Evolutionary conservation across 2,329 filamentous ascomycete species (phyloP), one percentile per base, ranked within the genome.

Genomic region (Cladosporium oxysporum): DNA sequence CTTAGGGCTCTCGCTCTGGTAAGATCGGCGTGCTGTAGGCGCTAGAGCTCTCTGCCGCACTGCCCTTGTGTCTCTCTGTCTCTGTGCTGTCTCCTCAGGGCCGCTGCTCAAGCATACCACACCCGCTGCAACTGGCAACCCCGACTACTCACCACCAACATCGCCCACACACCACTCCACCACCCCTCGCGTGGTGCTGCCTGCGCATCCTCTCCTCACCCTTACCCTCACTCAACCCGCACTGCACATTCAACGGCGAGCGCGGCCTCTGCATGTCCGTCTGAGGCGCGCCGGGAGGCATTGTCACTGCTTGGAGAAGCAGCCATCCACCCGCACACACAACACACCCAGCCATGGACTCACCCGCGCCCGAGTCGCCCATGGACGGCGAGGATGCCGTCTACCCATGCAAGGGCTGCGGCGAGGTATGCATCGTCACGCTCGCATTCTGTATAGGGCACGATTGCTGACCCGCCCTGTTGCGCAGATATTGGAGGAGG

Each of bases 391-490:
- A 96, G 73, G 93, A 96, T 77, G 84, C 90, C 67, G 82, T 85
- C 70, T 96, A 91, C 76, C 91, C 91, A 68, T 97, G 93, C 83
- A 96, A 96, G 83, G 92, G 92, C 67, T 97, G 93, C 80, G 92
- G 92, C 82, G 91, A 96, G 85, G 92, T 96, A 84, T 60, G 67
- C 58, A 26, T 50, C 29, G 58, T 49, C 23, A 62, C 28, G 62
- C 31, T 61, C n/a, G 47, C n/a, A 33, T 23, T 28, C 16, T 18
- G n/a, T 67, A 65, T 14, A 28, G 57, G 57, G 21, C 66, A 57
- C 66, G 28, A 29, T 64, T 35, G 52, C 62, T 66, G 58, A 66
- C 58, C 11, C 29, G 49, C 21, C 57, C 37, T 31, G 41, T 47
- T 47, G 66, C 73, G 65, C 78, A 97, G 93, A 97, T 98, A 71